Conservation (phyloP, 257 asterid genomes). For the Ilex asprella region DNA sequence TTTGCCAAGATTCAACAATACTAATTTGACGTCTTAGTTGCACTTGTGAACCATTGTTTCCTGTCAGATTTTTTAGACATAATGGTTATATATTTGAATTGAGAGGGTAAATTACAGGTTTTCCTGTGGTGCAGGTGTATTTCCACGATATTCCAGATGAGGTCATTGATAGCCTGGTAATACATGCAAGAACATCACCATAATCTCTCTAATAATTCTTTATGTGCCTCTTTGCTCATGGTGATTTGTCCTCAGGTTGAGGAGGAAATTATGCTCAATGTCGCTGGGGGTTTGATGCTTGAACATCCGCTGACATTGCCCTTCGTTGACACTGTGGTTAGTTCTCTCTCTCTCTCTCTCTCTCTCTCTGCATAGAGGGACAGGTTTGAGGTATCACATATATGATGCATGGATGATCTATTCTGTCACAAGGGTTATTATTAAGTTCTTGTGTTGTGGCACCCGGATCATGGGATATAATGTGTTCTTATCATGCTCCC, state of each 20-base stretch:
- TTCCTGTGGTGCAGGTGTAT: constrained; percentile 55
- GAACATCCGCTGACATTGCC: constrained; percentile 83
- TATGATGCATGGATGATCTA: too few species aligned
- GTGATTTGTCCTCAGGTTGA: constrained; percentile 46
- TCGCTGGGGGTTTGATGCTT: constrained; percentile 92
- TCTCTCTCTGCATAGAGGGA: constrained; percentile 2
- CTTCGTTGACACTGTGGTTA: constrained; percentile 71
- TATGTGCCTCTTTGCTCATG: constrained; percentile 13
- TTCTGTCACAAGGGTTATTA: too few species aligned
- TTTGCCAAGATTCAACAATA: too few species aligned
- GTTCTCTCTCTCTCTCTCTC: constrained; percentile 19
- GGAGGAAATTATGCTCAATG: constrained; percentile 63
- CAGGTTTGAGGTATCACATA: too few species aligned
- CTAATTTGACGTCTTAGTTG: too few species aligned
- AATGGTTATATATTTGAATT: too few species aligned
- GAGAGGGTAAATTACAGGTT: constrained; percentile 13
- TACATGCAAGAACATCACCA: constrained; percentile 7
- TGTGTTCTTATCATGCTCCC: too few species aligned
- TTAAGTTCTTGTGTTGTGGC: too few species aligned
- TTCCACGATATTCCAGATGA: constrained; percentile 82
- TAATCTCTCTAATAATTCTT: constrained; percentile 7
- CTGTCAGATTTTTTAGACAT: too few species aligned
- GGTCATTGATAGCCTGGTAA: constrained; percentile 67
- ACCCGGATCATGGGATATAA: too few species aligned
- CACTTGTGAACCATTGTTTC: too few species aligned